Base-by-base conservation (phyloP, 306 rosid species). In the Urtica urens region DNA sequence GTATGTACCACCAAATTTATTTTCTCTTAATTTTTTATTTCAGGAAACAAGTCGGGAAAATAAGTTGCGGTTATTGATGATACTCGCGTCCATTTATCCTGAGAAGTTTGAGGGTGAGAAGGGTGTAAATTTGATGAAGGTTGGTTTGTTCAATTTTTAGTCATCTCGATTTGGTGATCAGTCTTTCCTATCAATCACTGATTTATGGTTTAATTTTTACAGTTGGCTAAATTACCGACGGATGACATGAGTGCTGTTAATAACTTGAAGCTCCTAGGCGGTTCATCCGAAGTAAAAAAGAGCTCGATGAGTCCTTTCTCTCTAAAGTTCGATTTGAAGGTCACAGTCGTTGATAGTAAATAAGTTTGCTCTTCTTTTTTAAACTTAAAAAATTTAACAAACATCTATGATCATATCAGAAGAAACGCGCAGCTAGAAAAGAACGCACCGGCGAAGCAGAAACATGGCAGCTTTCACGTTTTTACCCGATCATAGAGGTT, bases 401-500 rank as follows among this genome's bases (percentile, higher is more conserved):
- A 53, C 10, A 51, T 52, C n/a, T n/a, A 3, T 44, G 43, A 65
- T 51, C 23, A 62, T 59, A 63, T 45, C 92, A 90, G 95, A 90
- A 77, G 72, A 85, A 81, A 82, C 92, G 72, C 49, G 94, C 73
- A 4, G 85, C 57, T 54, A 75, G 99, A 63, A 85, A 81, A 70
- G 95, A 77, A 14, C 95, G 93, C 53, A 60, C 77, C 27, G 79
- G 65, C 56, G 95, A 79, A 68, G 79, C 77, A 60, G 87, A 75
- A 61, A 57, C 71, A 29, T 90, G 99, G 99, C 92, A 84, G 52
- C 71, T 90, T 42, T 75, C 94, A 5, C 95, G 92, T 58, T 90
- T 90, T 67, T 90, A 79, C 66, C 99, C 99, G 57, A 76, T 85
- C 7, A 69, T 90, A 62, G 99, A 90, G 99, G 99, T 87, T 66